Evolutionary conservation across 352 stramenopile species (phyloP).

Genomic region (Phytophthora lateralis): DNA sequence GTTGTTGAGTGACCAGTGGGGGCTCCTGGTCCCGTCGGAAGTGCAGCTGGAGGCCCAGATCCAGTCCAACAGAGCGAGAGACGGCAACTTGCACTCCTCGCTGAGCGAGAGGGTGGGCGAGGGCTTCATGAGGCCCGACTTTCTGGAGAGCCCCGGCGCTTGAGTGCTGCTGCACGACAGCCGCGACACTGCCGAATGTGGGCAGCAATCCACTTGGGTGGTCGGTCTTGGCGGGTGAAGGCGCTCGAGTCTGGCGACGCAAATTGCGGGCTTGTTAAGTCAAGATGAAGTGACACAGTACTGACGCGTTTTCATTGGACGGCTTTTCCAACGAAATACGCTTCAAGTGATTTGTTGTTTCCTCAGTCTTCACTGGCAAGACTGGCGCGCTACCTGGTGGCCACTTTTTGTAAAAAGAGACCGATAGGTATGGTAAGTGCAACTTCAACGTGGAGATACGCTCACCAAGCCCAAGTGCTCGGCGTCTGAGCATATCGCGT

Average conservation of each 20-base stretch:
- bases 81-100: background rate
- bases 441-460: background rate
- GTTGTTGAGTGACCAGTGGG: background rate
- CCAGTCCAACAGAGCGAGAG: background rate
- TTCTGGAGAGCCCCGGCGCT: background rate
- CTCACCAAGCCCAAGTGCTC: no score
- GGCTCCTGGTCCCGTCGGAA: background rate
- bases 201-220: background rate
- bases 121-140: background rate
- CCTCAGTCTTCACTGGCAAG: no score
- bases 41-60: background rate
- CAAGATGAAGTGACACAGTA: constrained; percentile 1
- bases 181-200: background rate
- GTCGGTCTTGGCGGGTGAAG: background rate
- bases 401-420: background rate
- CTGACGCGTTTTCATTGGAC: background rate
- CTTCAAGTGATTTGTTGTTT: no score
- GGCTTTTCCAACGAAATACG: no score
- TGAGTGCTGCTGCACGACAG: background rate
- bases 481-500: background rate
- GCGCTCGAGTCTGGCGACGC: background rate
- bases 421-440: background rate
- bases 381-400: no score
- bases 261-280: constrained; percentile 6
- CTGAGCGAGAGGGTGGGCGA: constrained; percentile 2